Conservation (phyloP, 108 stramenopile genomes). For the Mediolabrus comicus region DNA sequence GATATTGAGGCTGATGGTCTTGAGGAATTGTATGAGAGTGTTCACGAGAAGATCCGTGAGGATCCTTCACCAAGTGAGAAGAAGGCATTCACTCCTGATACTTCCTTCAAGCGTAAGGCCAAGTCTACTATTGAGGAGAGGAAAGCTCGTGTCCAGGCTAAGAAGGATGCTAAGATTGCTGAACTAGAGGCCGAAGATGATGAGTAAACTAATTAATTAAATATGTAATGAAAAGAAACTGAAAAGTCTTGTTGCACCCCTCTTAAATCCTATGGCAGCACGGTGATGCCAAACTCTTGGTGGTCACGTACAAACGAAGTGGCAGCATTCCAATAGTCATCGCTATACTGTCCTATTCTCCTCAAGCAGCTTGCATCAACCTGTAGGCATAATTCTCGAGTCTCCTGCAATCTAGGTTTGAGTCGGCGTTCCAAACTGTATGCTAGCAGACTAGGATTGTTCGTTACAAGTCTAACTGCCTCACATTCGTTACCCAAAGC, state of each 20-base stretch:
- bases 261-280: not conserved
- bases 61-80: slow-evolving; percentile 89
- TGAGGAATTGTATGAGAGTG: slow-evolving; percentile 88
- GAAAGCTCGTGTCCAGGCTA: slow-evolving; percentile 90
- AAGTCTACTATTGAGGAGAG: slow-evolving; percentile 92
- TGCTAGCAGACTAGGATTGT: not conserved
- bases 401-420: not conserved
- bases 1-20: slow-evolving; percentile 85
- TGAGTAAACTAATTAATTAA: slow-evolving; percentile 39
- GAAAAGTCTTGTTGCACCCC: not conserved
- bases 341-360: not conserved
- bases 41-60: slow-evolving; percentile 96
- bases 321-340: not conserved
- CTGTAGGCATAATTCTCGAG: not conserved
- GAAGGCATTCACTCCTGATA: slow-evolving; percentile 86
- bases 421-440: slow-evolving; percentile 3
- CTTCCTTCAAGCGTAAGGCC: slow-evolving; percentile 90
- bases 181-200: slow-evolving; percentile 85
- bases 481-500: not conserved
- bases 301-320: not conserved
- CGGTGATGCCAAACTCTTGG: not conserved
- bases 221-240: not conserved
- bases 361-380: not conserved
- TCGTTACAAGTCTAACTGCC: not conserved
- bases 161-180: slow-evolving; percentile 94